Evolutionary conservation across 345 rosid species (phyloP), one percentile per base, ranked within the genome.

Genomic region (Eucalyptus lansdowneana): DNA sequence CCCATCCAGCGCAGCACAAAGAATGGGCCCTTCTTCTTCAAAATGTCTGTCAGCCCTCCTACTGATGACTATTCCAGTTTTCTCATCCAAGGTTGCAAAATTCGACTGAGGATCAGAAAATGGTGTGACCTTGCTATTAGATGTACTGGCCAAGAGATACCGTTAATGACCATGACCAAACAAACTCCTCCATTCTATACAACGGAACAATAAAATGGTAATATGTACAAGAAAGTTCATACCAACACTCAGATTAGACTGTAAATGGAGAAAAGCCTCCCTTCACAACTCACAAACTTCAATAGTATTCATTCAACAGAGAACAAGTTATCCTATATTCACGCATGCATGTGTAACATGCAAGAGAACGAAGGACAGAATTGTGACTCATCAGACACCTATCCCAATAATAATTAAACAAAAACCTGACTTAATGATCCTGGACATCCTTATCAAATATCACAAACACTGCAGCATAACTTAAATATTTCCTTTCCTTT

Each of bases 11-110:
- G 99, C 99, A 29, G 96, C 93, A 91, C 98, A 98, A 47, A 98
- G 96, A 76, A 96, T 93, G n/a, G 98, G 99, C 50, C 99, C 99
- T 94, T 97, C 98, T 92, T 97, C 97, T 92, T 97, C 99, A 88
- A 98, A 98, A 91, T 97, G 98, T 91, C 99, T 92, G 90, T 98
- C 99, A 92, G 99, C 99, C 92, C 99, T 95, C 89, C 99, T 93
- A 89, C 98, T 96, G 85, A 91, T 91, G 87, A 98, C 98, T 86
- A 95, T 88, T 87, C 99, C 99, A 90, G 97, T 93, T 93, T 95
- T 94, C 93, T 94, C 98, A 90, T 98, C 99, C 94, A 96, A 92
- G 4, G 99, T 98, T 51, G 99, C 99, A 88, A 98, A 98, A 94
- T 98, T 97, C 14, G 99, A 98, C 99, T 98, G 93, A 89, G 91